These are phyloP conservation scores for Dendrobium catenatum DNA, from an alignment of 106 monocot species.

Conservation along the genomic window DNA sequence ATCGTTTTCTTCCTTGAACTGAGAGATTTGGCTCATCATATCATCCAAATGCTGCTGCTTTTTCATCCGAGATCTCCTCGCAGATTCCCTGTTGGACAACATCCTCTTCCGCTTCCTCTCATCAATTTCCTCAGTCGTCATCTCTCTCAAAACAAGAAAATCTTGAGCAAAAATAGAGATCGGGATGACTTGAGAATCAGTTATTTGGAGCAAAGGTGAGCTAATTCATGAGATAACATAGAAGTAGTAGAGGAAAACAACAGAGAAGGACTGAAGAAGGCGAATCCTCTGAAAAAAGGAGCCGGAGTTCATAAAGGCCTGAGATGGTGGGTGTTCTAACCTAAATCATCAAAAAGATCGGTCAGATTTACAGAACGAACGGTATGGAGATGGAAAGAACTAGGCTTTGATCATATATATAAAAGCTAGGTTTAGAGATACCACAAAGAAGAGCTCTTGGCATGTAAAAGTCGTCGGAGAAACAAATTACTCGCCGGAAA, in stretches of 20 bases:
- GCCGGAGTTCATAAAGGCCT: slow-evolving; percentile 4
- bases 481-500: neutral
- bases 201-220: neutral
- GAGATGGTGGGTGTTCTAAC: neutral
- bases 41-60: slow-evolving; percentile 76
- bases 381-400: neutral
- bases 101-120: slow-evolving; percentile 68
- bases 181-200: neutral
- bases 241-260: slow-evolving; percentile 22
- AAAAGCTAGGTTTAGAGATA: neutral
- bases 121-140: slow-evolving; percentile 34
- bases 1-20: slow-evolving; percentile 43
- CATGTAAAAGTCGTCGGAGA: neutral
- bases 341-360: neutral
- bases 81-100: slow-evolving; percentile 85
- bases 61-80: slow-evolving; percentile 60
- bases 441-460: neutral
- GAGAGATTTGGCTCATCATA: slow-evolving; percentile 31
- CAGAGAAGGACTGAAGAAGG: slow-evolving; percentile 23
- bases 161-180: neutral
- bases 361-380: neutral
- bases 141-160: neutral
- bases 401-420: neutral
- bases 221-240: slow-evolving; percentile 23
- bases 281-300: slow-evolving; percentile 9